These are phyloP conservation scores for Cryphonectria radicalis DNA, from an alignment of 2,329 filamentous ascomycete species.

Conservation along the genomic window DNA sequence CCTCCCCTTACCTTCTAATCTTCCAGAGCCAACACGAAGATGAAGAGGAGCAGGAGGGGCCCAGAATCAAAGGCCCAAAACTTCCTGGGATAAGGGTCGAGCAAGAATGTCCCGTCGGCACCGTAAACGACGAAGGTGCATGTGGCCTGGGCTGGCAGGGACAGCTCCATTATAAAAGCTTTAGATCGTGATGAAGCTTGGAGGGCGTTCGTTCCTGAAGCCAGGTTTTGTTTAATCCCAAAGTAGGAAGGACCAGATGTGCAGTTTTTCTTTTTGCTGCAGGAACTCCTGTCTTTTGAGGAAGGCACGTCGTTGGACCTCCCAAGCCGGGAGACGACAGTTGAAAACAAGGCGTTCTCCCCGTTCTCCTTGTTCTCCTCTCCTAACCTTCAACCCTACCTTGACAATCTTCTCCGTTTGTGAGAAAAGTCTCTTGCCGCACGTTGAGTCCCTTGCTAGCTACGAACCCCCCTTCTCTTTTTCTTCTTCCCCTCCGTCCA, in stretches of 20 bases:
- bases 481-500: background rate
- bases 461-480: background rate
- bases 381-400: background rate
- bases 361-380: background rate
- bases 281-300: background rate
- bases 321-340: background rate
- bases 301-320: conserved; percentile 3
- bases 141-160: background rate
- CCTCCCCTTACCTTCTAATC: background rate
- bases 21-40: background rate
- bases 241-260: conserved; percentile 8
- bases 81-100: background rate
- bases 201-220: background rate
- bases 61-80: background rate
- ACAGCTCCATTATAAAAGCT: background rate
- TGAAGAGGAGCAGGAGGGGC: background rate
- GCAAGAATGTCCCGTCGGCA: background rate
- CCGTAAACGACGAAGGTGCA: background rate
- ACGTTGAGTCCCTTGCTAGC: conserved; percentile 10
- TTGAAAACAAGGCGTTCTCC: background rate
- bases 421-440: background rate
- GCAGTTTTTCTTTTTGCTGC: background rate
- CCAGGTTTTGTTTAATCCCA: background rate
- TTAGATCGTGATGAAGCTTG: background rate
- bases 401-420: no score